Conservation (phyloP, 805 yeast species). For the Tanozyma kutaoensis region DNA sequence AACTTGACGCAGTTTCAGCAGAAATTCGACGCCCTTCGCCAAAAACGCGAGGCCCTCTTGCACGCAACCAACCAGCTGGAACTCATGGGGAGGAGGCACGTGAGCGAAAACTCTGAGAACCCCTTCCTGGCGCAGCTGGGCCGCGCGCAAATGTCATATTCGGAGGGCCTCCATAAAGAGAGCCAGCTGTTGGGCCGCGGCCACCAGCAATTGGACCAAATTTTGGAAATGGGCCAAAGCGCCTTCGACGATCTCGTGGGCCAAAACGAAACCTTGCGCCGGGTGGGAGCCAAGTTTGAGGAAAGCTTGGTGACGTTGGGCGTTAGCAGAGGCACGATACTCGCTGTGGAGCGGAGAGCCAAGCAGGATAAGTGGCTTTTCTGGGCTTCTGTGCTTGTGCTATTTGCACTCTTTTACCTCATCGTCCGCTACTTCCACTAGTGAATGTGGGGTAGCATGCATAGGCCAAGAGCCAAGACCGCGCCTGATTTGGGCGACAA, state of each 20-base stretch:
- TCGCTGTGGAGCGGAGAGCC: constrained; percentile 68
- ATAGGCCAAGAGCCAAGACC: too few species aligned
- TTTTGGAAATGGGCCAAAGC: constrained; percentile 76
- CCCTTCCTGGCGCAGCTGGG: constrained; percentile 3
- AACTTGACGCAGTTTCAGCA: constrained; percentile 32
- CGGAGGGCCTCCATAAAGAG: constrained; percentile 62
- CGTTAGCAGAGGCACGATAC: constrained; percentile 73
- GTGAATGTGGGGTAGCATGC: too few species aligned
- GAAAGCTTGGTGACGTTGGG: constrained; percentile 71
- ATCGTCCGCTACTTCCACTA: constrained; percentile 54
- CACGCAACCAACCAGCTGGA: constrained; percentile 37
- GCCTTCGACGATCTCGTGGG: constrained; percentile 79
- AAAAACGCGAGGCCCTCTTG: constrained; percentile 37
- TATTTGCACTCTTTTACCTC: constrained; percentile 54
- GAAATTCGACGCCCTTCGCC: constrained; percentile 41
- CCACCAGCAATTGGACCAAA: constrained; percentile 74
- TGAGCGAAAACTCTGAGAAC: constrained; percentile 2
- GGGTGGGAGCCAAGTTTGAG: constrained; percentile 50
- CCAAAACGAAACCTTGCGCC: constrained; percentile 61
- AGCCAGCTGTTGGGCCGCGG: constrained; percentile 51
- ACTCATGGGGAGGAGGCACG: constrained; percentile 38
- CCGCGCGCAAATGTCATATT: constrained; percentile 22
- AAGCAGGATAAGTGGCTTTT: constrained; percentile 79
- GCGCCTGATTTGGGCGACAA: too few species aligned
- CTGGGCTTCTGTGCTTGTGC: constrained; percentile 54